Evolutionary conservation across 768 basidiomycete species (phyloP), one percentile per base, ranked within the genome.

Genomic region (Candolleomyces efflorescens): DNA sequence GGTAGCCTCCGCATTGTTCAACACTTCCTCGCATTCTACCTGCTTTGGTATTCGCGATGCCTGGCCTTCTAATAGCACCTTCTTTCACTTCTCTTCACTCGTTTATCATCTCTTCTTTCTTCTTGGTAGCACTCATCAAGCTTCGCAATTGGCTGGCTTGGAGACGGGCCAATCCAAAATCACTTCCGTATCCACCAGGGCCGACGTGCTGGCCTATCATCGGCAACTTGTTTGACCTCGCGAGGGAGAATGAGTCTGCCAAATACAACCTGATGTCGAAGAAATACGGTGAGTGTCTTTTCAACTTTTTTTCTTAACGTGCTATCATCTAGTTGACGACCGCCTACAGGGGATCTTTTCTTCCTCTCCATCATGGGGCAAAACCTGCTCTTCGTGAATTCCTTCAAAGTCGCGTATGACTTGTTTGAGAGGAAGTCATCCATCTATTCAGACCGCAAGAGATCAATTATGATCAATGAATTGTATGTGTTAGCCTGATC

Each of bases 381-480:
- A 59, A 75, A 77, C 41, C 59, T 72, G 17, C 61, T 72, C 11
- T 67, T 72, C 49, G 62, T 72, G 2, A 83, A 82, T 62, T 72
- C 77, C 2, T 67, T 74, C n/a, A 62, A 77, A 50, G 69, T 73
- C 2, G 78, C 78, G 3, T 69, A 71, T 47, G 83, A 85, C 24
- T 74, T 86, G 1, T 80, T 86, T 36, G 84, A 85, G 54, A 84
- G 79, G 60, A 73, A 80, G 15, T 81, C 79, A 27, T 63, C 69
- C 17, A 83, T 82, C 50, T 86, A 85, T 60, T 84, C 85, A 5
- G 82, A 83, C 61, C 76, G 82, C 45, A 72, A 68, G 39, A 61
- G 74, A 58, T 68, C 79, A 7, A 69, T 73, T 0, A 82, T 83
- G 82, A 77, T 80, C 56, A 75, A 80, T 55, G 78, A 79, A 22